Evolutionary conservation across 768 basidiomycete genomes (phyloP).

Genomic region (Lanmaoa pseudosensibilis): DNA sequence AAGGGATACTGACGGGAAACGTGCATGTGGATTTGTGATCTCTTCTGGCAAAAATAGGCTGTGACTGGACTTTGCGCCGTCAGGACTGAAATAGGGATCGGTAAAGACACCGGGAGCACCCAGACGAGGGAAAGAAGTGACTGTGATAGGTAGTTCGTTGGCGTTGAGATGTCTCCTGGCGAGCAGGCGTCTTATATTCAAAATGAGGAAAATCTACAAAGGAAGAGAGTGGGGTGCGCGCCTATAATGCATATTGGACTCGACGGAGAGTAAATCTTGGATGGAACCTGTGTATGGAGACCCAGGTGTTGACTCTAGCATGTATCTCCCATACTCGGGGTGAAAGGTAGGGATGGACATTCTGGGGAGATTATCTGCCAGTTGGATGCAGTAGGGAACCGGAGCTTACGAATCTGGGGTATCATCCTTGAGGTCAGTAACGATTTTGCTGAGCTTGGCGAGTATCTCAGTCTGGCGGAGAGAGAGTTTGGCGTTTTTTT

Average conservation of each 20-base stretch:
- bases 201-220: slow-evolving; percentile 7
- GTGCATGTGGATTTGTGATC: slow-evolving; percentile 94
- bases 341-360: slow-evolving; percentile 87
- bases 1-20: slow-evolving; percentile 82
- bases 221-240: slow-evolving; percentile 24
- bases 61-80: slow-evolving; percentile 79
- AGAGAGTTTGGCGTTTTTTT: slow-evolving; percentile 83
- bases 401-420: slow-evolving; percentile 54
- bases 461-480: slow-evolving; percentile 96
- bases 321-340: slow-evolving; percentile 97
- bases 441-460: slow-evolving; percentile 67
- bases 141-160: slow-evolving; percentile 87
- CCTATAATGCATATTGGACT: slow-evolving; percentile 95
- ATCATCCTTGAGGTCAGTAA: slow-evolving; percentile 57
- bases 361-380: slow-evolving; percentile 36
- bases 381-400: background rate
- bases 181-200: slow-evolving; percentile 64
- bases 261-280: slow-evolving; percentile 83
- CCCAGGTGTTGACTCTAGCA: slow-evolving; percentile 98
- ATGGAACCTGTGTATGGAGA: slow-evolving; percentile 90
- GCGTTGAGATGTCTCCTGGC: slow-evolving; percentile 79
- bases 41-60: slow-evolving; percentile 94
- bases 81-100: slow-evolving; percentile 81
- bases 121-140: slow-evolving; percentile 94
- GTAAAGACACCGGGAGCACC: slow-evolving; percentile 90